These are phyloP conservation scores for Dothidotthia symphoricarpi DNA, from an alignment of 2,329 filamentous ascomycete species.

Conservation along the genomic window DNA sequence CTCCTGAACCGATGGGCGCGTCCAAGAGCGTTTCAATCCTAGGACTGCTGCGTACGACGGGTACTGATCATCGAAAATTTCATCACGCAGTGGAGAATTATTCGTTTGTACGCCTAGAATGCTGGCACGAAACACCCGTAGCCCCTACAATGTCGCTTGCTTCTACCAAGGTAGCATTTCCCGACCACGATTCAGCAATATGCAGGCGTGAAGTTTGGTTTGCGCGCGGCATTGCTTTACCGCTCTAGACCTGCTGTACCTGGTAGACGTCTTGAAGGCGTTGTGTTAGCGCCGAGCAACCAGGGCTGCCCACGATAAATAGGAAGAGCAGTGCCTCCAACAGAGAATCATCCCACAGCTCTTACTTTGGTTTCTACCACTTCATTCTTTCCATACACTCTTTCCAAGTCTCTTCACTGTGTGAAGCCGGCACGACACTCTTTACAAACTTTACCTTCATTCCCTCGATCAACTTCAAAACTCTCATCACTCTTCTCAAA, in stretches of 20 bases:
- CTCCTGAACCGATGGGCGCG: no score
- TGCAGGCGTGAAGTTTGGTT: slow-evolving; percentile 9
- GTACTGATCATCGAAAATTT: slow-evolving; percentile 4
- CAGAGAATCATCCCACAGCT: slow-evolving; percentile 25
- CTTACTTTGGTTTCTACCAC: slow-evolving; percentile 24
- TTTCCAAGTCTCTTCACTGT: slow-evolving; percentile 34
- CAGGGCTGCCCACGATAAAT: slow-evolving; percentile 20
- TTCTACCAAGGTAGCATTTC: slow-evolving; percentile 11
- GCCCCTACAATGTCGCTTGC: slow-evolving; percentile 29
- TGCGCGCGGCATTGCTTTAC: slow-evolving; percentile 18
- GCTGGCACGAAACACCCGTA: slow-evolving; percentile 15
- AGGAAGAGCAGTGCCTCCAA: slow-evolving; percentile 10
- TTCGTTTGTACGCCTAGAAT: slow-evolving; percentile 13
- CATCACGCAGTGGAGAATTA: slow-evolving; percentile 8
- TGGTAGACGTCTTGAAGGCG: neutral
- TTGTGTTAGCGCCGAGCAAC: slow-evolving; percentile 4
- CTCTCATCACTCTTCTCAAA: slow-evolving; percentile 9
- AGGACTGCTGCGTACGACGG: slow-evolving; percentile 4
- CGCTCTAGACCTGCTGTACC: slow-evolving; percentile 9
- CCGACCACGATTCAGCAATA: slow-evolving; percentile 11
- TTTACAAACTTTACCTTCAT: slow-evolving; percentile 26
- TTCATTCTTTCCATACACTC: slow-evolving; percentile 30
- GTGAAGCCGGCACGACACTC: slow-evolving; percentile 36
- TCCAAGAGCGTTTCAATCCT: slow-evolving; percentile 4
- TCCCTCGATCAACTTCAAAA: slow-evolving; percentile 17